phyloP scores from a whole-genome alignment of 176 grass and related monocot genomes.

The Hordeum marinum region DNA sequence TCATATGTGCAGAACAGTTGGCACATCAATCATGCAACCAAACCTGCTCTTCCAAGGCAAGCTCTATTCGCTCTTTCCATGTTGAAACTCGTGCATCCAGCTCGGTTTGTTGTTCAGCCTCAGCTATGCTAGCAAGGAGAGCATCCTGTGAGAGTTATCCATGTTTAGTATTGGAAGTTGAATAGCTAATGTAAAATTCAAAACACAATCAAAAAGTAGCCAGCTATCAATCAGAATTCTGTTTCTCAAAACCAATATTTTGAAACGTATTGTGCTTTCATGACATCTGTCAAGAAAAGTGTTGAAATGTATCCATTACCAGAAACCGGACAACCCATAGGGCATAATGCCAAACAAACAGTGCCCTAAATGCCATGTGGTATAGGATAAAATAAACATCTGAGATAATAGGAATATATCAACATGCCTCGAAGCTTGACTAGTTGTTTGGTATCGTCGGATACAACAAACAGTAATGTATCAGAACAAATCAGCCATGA shows the following conservation, averaged over 20 bases:
- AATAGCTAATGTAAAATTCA: not conserved
- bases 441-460: not conserved
- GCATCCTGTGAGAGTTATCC: slow-evolving; percentile 38
- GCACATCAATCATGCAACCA: slow-evolving; percentile 17
- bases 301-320: not conserved
- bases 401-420: not conserved
- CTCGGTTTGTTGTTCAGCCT: slow-evolving; percentile 81
- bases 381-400: not conserved
- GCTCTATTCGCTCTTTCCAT: slow-evolving; percentile 90
- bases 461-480: not conserved
- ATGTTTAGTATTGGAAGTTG: slow-evolving; percentile 12
- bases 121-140: slow-evolving; percentile 78
- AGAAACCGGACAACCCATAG: not conserved
- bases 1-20: not conserved
- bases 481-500: not conserved
- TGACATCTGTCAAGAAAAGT: not conserved
- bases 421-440: not conserved
- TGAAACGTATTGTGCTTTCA: not conserved
- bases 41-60: slow-evolving; percentile 87
- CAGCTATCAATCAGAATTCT: not conserved
- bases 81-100: slow-evolving; percentile 88
- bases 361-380: not conserved
- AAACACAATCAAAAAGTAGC: not conserved
- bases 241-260: not conserved
- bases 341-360: not conserved